Conservation (phyloP, 106 monocot species). For the Cymbidium sinense region DNA sequence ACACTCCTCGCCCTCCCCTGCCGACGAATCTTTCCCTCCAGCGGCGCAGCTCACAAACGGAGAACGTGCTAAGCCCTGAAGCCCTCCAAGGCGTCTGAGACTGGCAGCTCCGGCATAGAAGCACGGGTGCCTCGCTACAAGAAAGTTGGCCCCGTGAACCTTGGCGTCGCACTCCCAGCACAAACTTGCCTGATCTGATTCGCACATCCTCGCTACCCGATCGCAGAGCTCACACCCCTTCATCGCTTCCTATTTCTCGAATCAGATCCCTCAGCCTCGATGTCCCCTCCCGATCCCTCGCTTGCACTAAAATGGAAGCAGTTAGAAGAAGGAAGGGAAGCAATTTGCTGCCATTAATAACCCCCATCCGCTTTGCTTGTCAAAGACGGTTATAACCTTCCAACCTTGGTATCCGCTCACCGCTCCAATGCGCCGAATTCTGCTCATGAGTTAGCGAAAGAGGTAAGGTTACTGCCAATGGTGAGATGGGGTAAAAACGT, state of each 20-base stretch:
- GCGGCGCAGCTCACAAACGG: constrained; percentile 44
- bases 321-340: neutral
- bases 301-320: neutral
- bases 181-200: constrained; percentile 62
- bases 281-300: constrained; percentile 8
- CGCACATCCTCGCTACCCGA: constrained; percentile 41
- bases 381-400: constrained; percentile 6
- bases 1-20: neutral
- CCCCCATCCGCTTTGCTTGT: neutral
- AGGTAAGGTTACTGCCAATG: neutral
- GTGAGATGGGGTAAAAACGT: neutral
- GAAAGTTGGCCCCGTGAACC: constrained; percentile 83
- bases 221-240: constrained; percentile 52
- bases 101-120: constrained; percentile 42
- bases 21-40: neutral
- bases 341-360: neutral
- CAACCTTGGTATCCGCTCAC: neutral
- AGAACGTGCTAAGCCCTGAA: constrained; percentile 44
- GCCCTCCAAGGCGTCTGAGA: constrained; percentile 52
- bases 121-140: constrained; percentile 69
- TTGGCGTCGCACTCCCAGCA: constrained; percentile 78
- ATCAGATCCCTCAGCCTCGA: neutral
- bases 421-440: neutral
- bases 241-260: constrained; percentile 16
- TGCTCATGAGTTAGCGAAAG: no score